A percentile compares a stretch with the other conserved stretches of the same genome.
Evolutionary conservation across 2,329 filamentous ascomycete genomes (phyloP).

Genomic region (Trichoderma polysporum): DNA sequence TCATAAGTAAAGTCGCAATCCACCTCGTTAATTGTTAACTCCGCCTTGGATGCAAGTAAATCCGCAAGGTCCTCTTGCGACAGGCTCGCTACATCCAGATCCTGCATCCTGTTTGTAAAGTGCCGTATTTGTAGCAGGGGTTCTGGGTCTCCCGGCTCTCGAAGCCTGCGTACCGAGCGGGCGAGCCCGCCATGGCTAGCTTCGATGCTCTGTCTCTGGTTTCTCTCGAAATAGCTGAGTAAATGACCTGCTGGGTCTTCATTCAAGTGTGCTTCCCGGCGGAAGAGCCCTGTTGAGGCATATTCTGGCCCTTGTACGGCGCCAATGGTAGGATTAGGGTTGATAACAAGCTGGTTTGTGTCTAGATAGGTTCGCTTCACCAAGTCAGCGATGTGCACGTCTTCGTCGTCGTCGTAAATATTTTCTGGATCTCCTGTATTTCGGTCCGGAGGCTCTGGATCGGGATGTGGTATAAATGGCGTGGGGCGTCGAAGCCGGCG

Average conservation of each 20-base stretch:
- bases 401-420: conserved; percentile 14
- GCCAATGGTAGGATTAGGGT: conserved; percentile 50
- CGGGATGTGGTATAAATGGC: conserved; percentile 51
- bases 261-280: conserved; percentile 49
- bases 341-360: conserved; percentile 41
- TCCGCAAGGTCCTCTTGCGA: conserved; percentile 17
- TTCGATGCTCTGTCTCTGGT: conserved; percentile 45
- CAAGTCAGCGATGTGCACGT: conserved; percentile 26
- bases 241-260: conserved; percentile 45
- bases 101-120: conserved; percentile 28
- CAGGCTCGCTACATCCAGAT: conserved; percentile 32
- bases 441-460: conserved; percentile 43
- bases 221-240: conserved; percentile 42
- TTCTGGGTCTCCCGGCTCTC: conserved; percentile 22
- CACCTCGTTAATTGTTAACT: conserved; percentile 33
- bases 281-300: conserved; percentile 45
- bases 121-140: conserved; percentile 25
- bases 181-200: conserved; percentile 28
- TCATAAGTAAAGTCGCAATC: conserved; percentile 39
- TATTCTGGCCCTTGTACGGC: conserved; percentile 58
- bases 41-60: conserved; percentile 29
- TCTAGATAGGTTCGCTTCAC: conserved; percentile 37
- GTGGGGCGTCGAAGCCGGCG: conserved; percentile 46
- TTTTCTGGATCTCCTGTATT: conserved; percentile 23
- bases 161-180: conserved; percentile 31